Evolutionary conservation across 2,329 filamentous ascomycete genomes (phyloP), one percentile per base, ranked within the genome.

Genomic region (Trichoderma arundinaceum): DNA sequence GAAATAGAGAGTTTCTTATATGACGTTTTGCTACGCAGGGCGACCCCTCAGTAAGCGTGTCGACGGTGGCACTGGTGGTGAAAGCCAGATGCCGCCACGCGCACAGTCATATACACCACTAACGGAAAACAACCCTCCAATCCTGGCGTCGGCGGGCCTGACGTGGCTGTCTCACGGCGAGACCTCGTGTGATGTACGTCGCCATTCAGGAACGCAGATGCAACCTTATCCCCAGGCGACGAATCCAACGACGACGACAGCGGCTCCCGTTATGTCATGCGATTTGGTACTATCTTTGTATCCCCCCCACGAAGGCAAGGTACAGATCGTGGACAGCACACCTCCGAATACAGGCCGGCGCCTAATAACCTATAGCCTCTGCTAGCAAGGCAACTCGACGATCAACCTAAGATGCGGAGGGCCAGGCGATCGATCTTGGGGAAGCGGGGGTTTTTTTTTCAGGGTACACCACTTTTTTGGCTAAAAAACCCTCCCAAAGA

Each of bases 11-110:
- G n/a, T 19, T 17, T 33, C 38, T 43, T 52, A 46, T 54, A 63
- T 63, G 59, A 63, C 59, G 59, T 63, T 38, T 51, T 7, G 44
- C 57, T 12, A 41, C 54, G 33, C 59, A 35, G 38, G 12, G 12
- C 49, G 28, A 63, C 59, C 59, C 59, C 59, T 53, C 59, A 63
- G 49, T 54, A 54, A 63, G 59, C 59, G 32, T 63, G 28, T 54
- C 39, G 32, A 49, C 15, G 59, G 57, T 32, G 22, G 19, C 35
- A 35, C 15, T 53, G 38, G 39, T 53, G 28, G 15, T 22, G 33
- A 7, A 53, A 33, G 46, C 33, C 35, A 28, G 41, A 28, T 12
- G 57, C 57, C 59, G 48, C 59, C 59, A 63, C 48, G 22, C 48
- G 59, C 28, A 63, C 49, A 53, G 49, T 63, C 59, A 54, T 63